Conservation (phyloP, 108 stramenopile genomes). For the Discostella stelligeroides region DNA sequence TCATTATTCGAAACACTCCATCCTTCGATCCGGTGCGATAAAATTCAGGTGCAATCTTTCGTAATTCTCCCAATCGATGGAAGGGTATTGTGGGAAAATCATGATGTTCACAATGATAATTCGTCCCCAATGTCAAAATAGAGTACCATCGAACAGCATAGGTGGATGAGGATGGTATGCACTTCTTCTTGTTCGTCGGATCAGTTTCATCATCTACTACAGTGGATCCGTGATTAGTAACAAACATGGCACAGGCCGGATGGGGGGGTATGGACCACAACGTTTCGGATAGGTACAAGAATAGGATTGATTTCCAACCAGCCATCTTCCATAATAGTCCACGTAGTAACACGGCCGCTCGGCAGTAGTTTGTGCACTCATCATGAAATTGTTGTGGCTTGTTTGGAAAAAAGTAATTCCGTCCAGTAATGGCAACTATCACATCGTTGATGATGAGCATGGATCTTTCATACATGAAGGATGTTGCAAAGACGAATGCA, state of each 20-base stretch:
- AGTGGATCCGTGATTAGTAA: constrained; percentile 73
- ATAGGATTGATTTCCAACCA: constrained; percentile 70
- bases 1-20: too few species aligned
- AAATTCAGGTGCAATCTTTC: constrained; percentile 77
- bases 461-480: constrained; percentile 70
- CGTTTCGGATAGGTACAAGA: constrained; percentile 71
- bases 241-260: constrained; percentile 83
- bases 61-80: constrained; percentile 58
- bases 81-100: constrained; percentile 85
- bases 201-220: constrained; percentile 6
- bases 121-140: constrained; percentile 68
- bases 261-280: constrained; percentile 82
- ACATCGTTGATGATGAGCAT: constrained; percentile 73
- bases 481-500: constrained; percentile 52
- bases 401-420: constrained; percentile 79
- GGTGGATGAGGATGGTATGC: constrained; percentile 67
- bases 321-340: constrained; percentile 46
- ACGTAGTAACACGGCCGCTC: constrained; percentile 57
- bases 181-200: constrained; percentile 23
- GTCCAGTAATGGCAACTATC: constrained; percentile 64
- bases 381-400: constrained; percentile 75
- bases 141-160: constrained; percentile 79
- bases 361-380: constrained; percentile 66
- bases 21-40: too few species aligned
- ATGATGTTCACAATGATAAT: constrained; percentile 87